Evolutionary conservation across 352 stramenopile genomes (phyloP).

Genomic region (Phytophthora boehmeriae): DNA sequence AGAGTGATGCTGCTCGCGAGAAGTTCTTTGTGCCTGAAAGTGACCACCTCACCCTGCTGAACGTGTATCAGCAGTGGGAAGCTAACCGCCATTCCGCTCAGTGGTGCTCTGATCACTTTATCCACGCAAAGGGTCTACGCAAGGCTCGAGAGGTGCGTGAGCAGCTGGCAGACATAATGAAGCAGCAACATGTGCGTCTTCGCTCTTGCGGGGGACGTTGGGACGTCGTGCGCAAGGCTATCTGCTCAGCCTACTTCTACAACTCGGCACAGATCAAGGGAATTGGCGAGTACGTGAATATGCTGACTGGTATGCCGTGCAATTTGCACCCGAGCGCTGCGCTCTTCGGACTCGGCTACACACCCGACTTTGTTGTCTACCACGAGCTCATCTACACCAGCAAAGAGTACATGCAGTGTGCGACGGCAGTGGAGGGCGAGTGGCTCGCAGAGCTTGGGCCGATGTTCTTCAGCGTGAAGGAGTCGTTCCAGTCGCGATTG

Average conservation of each 20-base stretch:
- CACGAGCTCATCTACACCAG: conserved; percentile 99
- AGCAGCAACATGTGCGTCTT: conserved; percentile 94
- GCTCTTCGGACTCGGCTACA: conserved; percentile 98
- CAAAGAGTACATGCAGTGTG: conserved; percentile 98
- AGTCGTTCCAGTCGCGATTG: conserved; percentile 94
- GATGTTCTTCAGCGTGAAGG: conserved; percentile 99
- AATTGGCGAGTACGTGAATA: conserved; percentile 99
- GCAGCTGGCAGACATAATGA: conserved; percentile 99
- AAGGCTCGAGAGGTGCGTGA: conserved; percentile 92
- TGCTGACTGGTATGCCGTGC: conserved; percentile 98
- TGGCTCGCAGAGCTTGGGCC: conserved; percentile 99
- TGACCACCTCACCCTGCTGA: conserved; percentile 97
- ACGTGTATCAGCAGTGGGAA: conserved; percentile 96
- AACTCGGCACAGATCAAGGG: conserved; percentile 99
- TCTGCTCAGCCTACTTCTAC: conserved; percentile 99
- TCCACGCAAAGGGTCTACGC: conserved; percentile 96
- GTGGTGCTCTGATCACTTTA: conserved; percentile 97
- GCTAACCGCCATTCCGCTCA: conserved; percentile 94
- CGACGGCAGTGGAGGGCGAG: conserved; percentile 98
- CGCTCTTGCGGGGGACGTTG: conserved; percentile 91
- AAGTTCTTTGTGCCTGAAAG: conserved; percentile 99
- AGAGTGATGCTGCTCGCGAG: conserved; percentile 96
- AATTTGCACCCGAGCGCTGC: conserved; percentile 97
- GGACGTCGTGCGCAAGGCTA: conserved; percentile 98
- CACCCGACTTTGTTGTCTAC: conserved; percentile 99